Evolutionary conservation across 2,329 filamentous ascomycete species (phyloP).

Genomic region (Phyllosticta capitalensis): DNA sequence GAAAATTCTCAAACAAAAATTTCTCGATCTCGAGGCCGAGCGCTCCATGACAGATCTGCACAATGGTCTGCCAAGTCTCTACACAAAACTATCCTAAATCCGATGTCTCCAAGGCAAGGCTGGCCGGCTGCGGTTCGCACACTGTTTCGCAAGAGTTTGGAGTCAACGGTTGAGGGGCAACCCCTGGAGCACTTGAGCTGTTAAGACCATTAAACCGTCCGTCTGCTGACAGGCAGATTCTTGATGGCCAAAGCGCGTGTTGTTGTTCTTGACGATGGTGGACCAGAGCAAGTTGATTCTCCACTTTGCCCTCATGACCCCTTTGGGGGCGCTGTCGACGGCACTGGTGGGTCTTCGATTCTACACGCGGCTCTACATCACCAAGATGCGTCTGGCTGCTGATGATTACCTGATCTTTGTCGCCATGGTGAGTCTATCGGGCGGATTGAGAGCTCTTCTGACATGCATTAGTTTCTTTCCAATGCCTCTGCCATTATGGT

Average conservation of each 20-base stretch:
- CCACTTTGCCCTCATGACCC: slow-evolving; percentile 1
- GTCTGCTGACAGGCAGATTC: neutral
- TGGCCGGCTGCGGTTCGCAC: neutral
- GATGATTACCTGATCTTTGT: neutral
- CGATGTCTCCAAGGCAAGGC: neutral
- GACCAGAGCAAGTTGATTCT: neutral
- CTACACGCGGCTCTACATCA: neutral
- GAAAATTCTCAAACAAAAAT: neutral
- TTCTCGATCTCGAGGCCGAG: neutral
- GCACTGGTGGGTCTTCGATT: neutral
- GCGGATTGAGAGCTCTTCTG: neutral
- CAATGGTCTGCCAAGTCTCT: neutral
- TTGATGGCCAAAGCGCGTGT: neutral
- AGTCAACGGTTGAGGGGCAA: neutral
- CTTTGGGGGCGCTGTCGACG: neutral
- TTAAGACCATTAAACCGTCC: neutral
- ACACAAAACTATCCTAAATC: neutral
- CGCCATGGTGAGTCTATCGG: neutral
- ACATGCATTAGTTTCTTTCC: neutral
- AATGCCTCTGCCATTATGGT: neutral
- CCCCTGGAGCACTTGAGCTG: neutral
- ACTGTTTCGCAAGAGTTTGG: neutral
- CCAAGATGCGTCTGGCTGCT: neutral
- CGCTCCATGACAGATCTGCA: neutral
- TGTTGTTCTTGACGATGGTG: neutral